phyloP scores from a whole-genome alignment of 768 basidiomycete species.

The Tylopilus subfusipes region DNA sequence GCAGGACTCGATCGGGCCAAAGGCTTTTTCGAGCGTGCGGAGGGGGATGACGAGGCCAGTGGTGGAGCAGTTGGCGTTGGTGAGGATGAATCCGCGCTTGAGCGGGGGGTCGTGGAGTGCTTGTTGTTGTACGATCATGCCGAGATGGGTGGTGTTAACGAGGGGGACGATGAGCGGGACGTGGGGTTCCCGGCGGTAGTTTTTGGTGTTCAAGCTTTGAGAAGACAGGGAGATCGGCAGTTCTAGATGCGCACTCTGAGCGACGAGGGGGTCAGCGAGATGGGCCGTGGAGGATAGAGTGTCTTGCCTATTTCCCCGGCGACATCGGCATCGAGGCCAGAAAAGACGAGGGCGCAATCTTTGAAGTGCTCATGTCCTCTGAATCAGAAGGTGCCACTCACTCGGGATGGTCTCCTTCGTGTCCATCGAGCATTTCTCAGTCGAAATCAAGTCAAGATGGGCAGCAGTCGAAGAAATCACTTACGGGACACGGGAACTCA shows the following conservation, averaged over 20 bases:
- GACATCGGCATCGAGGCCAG: constrained; percentile 92
- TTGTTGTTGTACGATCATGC: constrained; percentile 82
- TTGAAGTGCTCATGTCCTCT: constrained; percentile 71
- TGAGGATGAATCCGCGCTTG: constrained; percentile 89
- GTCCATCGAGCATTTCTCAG: no score
- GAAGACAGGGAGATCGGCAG: constrained; percentile 88
- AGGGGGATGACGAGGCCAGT: constrained; percentile 93
- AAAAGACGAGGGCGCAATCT: constrained; percentile 87
- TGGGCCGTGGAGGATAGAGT: not conserved
- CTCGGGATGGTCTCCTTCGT: constrained; percentile 81
- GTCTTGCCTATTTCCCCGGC: constrained; percentile 90
- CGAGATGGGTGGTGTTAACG: constrained; percentile 84
- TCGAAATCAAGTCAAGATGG: no score
- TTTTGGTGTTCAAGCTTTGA: constrained; percentile 99
- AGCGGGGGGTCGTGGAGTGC: constrained; percentile 61
- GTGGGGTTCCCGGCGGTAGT: constrained; percentile 85
- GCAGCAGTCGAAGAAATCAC: no score
- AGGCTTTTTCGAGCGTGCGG: constrained; percentile 81
- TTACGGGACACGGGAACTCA: no score
- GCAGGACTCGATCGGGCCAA: constrained; percentile 90
- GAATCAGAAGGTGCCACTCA: constrained; percentile 76
- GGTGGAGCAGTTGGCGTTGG: constrained; percentile 98
- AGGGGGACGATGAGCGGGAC: constrained; percentile 96
- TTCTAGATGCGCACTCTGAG: constrained; percentile 75
- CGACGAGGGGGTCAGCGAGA: not conserved